phyloP scores from a whole-genome alignment of 2,329 filamentous ascomycete species.

The Neoscytalidium dimidiatum region DNA sequence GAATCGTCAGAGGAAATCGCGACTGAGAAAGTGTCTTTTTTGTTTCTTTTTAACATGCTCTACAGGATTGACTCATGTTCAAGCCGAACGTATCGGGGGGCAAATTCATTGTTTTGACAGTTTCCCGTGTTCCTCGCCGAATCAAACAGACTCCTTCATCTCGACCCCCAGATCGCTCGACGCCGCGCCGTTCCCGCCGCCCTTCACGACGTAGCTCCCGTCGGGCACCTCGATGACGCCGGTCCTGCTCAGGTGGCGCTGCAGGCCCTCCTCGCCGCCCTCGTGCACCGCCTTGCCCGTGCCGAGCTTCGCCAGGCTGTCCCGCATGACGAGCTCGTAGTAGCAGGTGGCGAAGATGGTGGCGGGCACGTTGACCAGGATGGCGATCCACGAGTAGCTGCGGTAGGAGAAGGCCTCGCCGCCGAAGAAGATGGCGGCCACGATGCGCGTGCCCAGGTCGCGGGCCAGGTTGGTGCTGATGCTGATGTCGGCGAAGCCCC shows the following conservation, averaged over 20 bases:
- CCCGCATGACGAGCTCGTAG: slow-evolving; percentile 58
- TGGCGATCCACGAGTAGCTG: slow-evolving; percentile 54
- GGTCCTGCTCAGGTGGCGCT: slow-evolving; percentile 41
- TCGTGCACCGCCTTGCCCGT: slow-evolving; percentile 54
- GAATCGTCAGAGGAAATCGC: no score
- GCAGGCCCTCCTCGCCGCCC: slow-evolving; percentile 53
- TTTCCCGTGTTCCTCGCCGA: no score
- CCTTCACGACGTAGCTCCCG: neutral
- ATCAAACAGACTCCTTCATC: slow-evolving; percentile 4
- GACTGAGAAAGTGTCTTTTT: no score
- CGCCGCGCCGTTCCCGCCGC: neutral
- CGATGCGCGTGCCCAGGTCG: slow-evolving; percentile 61
- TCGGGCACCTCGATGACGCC: slow-evolving; percentile 27
- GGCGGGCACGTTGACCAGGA: slow-evolving; percentile 59
- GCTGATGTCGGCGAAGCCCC: slow-evolving; percentile 58
- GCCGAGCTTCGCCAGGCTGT: slow-evolving; percentile 54
- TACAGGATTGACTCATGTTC: no score
- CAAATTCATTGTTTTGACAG: no score
- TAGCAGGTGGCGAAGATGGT: slow-evolving; percentile 57
- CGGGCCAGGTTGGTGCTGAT: slow-evolving; percentile 60
- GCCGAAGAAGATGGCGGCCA: slow-evolving; percentile 60
- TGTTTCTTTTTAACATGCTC: no score
- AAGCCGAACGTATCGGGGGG: no score
- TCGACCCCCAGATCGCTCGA: neutral
- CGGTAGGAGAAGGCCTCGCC: slow-evolving; percentile 51